A percentile compares a stretch with the other conserved stretches of the same genome.
Evolutionary conservation across 768 basidiomycete genomes (phyloP).

Genomic region (Lentinula boryana): DNA sequence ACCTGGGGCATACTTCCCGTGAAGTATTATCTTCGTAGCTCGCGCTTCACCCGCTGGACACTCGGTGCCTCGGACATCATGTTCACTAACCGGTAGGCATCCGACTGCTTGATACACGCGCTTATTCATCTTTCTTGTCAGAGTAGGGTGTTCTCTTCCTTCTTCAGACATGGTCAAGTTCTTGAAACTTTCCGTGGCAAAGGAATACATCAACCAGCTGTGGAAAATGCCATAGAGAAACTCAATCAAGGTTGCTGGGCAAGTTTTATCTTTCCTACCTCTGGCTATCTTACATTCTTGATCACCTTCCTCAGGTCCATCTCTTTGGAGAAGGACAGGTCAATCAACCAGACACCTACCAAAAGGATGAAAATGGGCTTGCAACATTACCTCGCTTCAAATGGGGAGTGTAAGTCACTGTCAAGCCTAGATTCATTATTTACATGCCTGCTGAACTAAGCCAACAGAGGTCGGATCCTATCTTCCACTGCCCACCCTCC

Average conservation of each 20-base stretch:
- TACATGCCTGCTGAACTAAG: background rate
- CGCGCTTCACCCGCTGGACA: constrained; percentile 77
- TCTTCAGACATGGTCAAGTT: constrained; percentile 87
- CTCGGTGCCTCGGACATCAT: constrained; percentile 91
- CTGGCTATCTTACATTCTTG: background rate
- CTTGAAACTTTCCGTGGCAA: constrained; percentile 89
- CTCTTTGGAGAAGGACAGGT: constrained; percentile 89
- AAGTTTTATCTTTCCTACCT: constrained; percentile 19
- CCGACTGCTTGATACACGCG: background rate
- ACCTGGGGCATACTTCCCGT: constrained; percentile 84
- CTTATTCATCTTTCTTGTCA: constrained; percentile 14
- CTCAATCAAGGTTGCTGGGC: constrained; percentile 87
- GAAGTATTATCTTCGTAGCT: constrained; percentile 43
- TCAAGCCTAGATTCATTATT: background rate
- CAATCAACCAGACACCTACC: constrained; percentile 61
- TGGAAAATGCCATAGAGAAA: constrained; percentile 77
- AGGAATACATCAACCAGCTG: constrained; percentile 82
- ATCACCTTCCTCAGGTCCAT: constrained; percentile 57
- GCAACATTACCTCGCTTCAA: constrained; percentile 72
- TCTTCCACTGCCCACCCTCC: constrained; percentile 59
- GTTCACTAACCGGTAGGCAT: constrained; percentile 83
- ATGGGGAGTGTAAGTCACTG: constrained; percentile 80
- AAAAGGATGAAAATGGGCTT: constrained; percentile 31
- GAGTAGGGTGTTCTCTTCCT: constrained; percentile 70
- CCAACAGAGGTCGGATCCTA: constrained; percentile 69